These are phyloP conservation scores for Bifiguratus adelaidae DNA, from an alignment of 192 early-diverging fungal species.

Conservation along the genomic window DNA sequence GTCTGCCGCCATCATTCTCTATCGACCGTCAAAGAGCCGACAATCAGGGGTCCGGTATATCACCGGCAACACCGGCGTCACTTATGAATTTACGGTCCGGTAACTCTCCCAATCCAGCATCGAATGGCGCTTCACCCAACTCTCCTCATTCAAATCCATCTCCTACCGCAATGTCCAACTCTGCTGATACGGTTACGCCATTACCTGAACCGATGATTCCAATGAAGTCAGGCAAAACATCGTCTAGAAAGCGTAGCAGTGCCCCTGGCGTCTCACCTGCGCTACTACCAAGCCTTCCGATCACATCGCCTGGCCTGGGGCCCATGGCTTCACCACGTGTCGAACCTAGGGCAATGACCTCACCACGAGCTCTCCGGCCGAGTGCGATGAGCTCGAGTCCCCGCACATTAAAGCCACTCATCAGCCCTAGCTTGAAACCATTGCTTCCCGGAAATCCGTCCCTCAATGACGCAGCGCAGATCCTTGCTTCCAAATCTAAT, in stretches of 20 bases:
- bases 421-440: conserved; percentile 37
- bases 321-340: background rate
- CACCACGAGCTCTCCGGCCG: background rate
- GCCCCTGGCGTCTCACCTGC: background rate
- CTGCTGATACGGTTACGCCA: background rate
- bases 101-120: background rate
- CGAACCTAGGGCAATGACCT: conserved; percentile 5
- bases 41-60: too few relatives aligned
- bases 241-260: conserved; percentile 2
- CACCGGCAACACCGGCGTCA: conserved; percentile 56
- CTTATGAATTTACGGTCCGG: conserved; percentile 46
- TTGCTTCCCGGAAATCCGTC: conserved; percentile 8
- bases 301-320: background rate
- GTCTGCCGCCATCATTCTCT: background rate
- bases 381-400: conserved; percentile 9
- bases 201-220: conserved; percentile 5
- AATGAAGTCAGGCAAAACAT: conserved; percentile 7
- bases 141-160: too few relatives aligned
- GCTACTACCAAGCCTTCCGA: background rate
- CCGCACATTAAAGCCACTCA: conserved; percentile 26
- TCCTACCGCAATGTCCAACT: background rate
- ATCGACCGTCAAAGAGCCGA: background rate
- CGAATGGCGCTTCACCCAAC: too few relatives aligned
- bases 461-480: conserved; percentile 8
- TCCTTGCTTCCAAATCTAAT: conserved; percentile 45